Evolutionary conservation across 163 green algal genomes (phyloP), one percentile per base, ranked within the genome.

Genomic region (Trebouxia gelatinosa): DNA sequence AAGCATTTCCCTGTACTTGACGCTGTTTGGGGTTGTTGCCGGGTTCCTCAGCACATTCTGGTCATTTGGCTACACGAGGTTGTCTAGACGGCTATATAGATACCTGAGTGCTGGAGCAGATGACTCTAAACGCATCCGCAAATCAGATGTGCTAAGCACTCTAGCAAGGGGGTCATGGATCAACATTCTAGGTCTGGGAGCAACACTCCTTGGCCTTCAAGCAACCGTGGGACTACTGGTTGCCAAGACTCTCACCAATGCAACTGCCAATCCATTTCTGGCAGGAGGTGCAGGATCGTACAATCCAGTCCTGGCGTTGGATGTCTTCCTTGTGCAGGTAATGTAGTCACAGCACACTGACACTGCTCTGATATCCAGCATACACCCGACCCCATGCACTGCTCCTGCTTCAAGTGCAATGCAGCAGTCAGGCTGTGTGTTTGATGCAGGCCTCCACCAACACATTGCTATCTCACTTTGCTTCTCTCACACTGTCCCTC

Each of bases 281-380:
- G 88, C 91, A 0, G 83, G 80, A 38, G 89, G 82, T 7, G 83
- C 87, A 6, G 87, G 78, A 39, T 88, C 88, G 39, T 97, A 94
- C 86, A 98, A 97, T 85, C 94, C 94, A 3, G 94, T 98, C 70
- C 87, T 98, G 48, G 94, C 94, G 3, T 87, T 98, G 79, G 94
- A 98, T 77, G 94, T 98, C 2, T 98, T 98, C 85, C 87, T 97
- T 65, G 93, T 98, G 28, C 93, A 95, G 86, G 90, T 91, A 54
- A 13, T 23, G 43, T 13, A 54, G 43, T 9, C 43, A 54, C 43
- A 23, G 43, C 13, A 9, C 9, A 13, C 9, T 54, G 43, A 23
- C 43, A 23, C 13, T 54, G 9, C 11, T 54, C 11, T 9, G 11
- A 13, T 54, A 13, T 54, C 43, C 43, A 54, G 43, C n/a, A n/a